These are phyloP conservation scores for Entomortierella chlamydospora DNA, from an alignment of 192 early-diverging fungal genomes.

Conservation along the genomic window DNA sequence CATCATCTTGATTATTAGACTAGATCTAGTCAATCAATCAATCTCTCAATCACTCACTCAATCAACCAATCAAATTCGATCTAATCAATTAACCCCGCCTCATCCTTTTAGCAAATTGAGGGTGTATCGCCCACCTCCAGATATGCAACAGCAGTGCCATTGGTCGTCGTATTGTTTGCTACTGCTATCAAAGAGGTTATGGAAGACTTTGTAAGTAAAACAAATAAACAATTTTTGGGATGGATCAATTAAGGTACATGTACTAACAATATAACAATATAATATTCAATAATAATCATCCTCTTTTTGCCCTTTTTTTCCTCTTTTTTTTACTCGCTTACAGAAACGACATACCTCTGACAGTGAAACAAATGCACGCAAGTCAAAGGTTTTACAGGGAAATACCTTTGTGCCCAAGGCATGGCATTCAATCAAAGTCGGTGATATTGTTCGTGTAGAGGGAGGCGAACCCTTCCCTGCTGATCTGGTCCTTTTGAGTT, in stretches of 20 bases:
- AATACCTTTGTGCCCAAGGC: slow-evolving; percentile 77
- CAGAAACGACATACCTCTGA: slow-evolving; percentile 82
- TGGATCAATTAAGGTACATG: not conserved
- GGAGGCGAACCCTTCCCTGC: slow-evolving; percentile 92
- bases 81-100: not conserved
- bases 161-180: slow-evolving; percentile 86
- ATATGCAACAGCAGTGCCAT: slow-evolving; percentile 86
- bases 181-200: slow-evolving; percentile 95
- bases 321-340: not conserved
- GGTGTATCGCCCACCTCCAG: slow-evolving; percentile 93
- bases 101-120: slow-evolving; percentile 84
- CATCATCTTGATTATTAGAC: too few relatives aligned
- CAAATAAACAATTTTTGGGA: not conserved
- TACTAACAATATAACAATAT: too few relatives aligned
- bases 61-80: not conserved
- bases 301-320: not conserved
- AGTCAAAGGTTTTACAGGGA: slow-evolving; percentile 69
- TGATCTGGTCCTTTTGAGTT: slow-evolving; percentile 91
- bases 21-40: too few relatives aligned
- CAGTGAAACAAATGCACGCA: slow-evolving; percentile 76
- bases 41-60: too few relatives aligned
- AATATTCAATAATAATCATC: not conserved
- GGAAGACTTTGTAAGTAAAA: slow-evolving; percentile 80
- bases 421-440: slow-evolving; percentile 88
- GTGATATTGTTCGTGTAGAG: slow-evolving; percentile 93